These are phyloP conservation scores for Macrophomina tecta DNA, from an alignment of 2,329 filamentous ascomycete genomes.

Conservation along the genomic window DNA sequence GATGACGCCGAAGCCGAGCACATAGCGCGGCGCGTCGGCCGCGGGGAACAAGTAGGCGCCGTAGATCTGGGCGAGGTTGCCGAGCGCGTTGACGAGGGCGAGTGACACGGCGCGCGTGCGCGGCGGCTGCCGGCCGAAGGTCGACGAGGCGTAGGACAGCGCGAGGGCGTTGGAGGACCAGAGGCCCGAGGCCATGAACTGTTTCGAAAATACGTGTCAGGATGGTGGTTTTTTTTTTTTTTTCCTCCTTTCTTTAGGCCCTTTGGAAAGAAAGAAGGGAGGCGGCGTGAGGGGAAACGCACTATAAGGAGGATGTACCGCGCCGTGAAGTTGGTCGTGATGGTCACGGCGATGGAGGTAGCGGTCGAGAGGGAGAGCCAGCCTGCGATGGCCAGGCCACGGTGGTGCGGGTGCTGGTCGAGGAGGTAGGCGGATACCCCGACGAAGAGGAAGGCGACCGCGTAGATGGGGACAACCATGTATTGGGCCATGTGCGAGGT, in stretches of 20 bases:
- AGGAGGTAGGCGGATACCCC: slow-evolving; percentile 54
- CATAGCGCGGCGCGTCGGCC: slow-evolving; percentile 54
- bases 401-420: slow-evolving; percentile 53
- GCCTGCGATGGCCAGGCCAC: slow-evolving; percentile 56
- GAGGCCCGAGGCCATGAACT: slow-evolving; percentile 60
- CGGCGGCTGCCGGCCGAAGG: slow-evolving; percentile 56
- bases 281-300: neutral
- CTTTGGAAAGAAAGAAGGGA: neutral
- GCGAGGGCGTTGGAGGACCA: slow-evolving; percentile 61
- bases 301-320: slow-evolving; percentile 60
- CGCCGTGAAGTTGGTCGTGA: slow-evolving; percentile 57
- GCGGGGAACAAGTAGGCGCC: slow-evolving; percentile 60
- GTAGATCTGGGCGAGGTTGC: slow-evolving; percentile 63
- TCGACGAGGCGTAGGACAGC: slow-evolving; percentile 59
- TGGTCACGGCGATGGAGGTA: slow-evolving; percentile 45
- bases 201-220: neutral
- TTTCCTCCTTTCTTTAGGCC: too few relatives aligned
- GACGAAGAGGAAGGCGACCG: slow-evolving; percentile 58
- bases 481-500: slow-evolving; percentile 54
- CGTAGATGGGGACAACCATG: slow-evolving; percentile 62
- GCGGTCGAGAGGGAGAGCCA: slow-evolving; percentile 53
- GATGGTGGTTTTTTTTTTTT: too few relatives aligned
- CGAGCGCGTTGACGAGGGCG: slow-evolving; percentile 60
- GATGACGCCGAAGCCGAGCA: slow-evolving; percentile 43
- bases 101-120: slow-evolving; percentile 60